Evolutionary conservation across 2,329 filamentous ascomycete species (phyloP).

Genomic region (Penicillium decumbens): DNA sequence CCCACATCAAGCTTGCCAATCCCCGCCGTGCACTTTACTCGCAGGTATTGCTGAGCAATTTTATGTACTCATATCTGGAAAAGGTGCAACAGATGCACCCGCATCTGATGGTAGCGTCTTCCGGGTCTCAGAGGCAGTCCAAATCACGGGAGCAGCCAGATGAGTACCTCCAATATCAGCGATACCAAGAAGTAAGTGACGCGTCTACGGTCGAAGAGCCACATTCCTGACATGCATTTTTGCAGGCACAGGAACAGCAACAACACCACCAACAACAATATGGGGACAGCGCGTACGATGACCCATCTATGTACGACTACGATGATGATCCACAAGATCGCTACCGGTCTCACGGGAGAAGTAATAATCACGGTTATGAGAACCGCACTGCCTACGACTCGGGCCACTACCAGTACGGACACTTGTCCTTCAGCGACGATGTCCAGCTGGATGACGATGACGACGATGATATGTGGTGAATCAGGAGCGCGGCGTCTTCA

Average conservation of each 20-base stretch:
- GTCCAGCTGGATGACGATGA: slow-evolving; percentile 42
- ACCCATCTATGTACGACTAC: slow-evolving; percentile 51
- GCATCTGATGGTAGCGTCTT: slow-evolving; percentile 84
- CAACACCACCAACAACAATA: slow-evolving; percentile 33
- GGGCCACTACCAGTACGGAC: slow-evolving; percentile 38
- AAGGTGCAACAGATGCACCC: slow-evolving; percentile 99
- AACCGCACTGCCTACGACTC: slow-evolving; percentile 35
- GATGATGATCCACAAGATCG: slow-evolving; percentile 41
- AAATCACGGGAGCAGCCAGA: slow-evolving; percentile 38
- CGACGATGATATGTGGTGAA: slow-evolving; percentile 50
- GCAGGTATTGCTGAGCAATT: slow-evolving; percentile 94
- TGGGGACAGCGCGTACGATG: slow-evolving; percentile 44
- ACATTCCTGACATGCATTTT: slow-evolving; percentile 6
- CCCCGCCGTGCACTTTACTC: slow-evolving; percentile 86
- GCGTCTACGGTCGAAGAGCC: neutral
- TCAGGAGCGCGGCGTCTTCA: slow-evolving; percentile 18
- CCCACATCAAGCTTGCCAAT: slow-evolving; percentile 98
- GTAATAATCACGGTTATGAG: slow-evolving; percentile 38
- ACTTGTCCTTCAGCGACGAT: slow-evolving; percentile 41
- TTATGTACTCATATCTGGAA: slow-evolving; percentile 98
- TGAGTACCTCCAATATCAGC: slow-evolving; percentile 44
- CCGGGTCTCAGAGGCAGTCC: slow-evolving; percentile 61
- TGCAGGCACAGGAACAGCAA: slow-evolving; percentile 23
- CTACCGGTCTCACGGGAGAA: slow-evolving; percentile 36
- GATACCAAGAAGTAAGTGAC: slow-evolving; percentile 45